Conservation (phyloP, 257 asterid species). For the Gentiana dahurica region DNA sequence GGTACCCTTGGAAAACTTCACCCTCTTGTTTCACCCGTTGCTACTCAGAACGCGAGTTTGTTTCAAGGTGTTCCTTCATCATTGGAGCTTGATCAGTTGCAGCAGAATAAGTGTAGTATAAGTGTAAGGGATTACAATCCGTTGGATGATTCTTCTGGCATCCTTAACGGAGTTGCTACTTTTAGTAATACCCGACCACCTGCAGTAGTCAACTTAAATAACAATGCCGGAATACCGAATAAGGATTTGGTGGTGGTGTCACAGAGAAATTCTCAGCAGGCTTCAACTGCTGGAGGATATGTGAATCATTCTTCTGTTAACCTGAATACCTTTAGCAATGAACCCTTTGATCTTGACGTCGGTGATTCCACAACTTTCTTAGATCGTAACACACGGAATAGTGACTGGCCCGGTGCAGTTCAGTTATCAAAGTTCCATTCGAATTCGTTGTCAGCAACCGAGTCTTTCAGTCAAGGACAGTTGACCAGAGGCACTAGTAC, state of each 20-base stretch:
- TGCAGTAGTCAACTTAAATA: constrained; percentile 26
- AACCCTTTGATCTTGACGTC: constrained; percentile 25
- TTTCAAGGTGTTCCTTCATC: constrained; percentile 54
- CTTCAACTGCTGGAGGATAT: constrained; percentile 33
- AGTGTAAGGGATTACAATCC: constrained; percentile 22
- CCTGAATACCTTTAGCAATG: constrained; percentile 38
- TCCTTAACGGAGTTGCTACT: constrained; percentile 27
- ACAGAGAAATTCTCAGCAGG: constrained; percentile 38
- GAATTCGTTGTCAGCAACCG: constrained; percentile 30
- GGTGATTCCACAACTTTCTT: constrained; percentile 32
- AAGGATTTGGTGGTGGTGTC: constrained; percentile 20
- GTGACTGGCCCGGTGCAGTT: constrained; percentile 31
- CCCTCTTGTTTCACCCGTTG: constrained; percentile 24
- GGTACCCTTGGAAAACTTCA: constrained; percentile 36
- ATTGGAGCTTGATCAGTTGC: constrained; percentile 48
- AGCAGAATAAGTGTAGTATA: constrained; percentile 25
- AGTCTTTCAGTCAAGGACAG: constrained; percentile 33
- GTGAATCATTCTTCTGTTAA: constrained; percentile 31
- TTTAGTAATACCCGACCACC: constrained; percentile 28
- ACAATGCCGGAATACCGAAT: constrained; percentile 21
- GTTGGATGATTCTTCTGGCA: constrained; percentile 27
- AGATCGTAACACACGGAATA: constrained; percentile 43
- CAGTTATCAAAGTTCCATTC: constrained; percentile 36
- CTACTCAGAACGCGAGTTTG: constrained; percentile 29
- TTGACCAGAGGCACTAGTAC: constrained; percentile 32